Evolutionary conservation across 192 early-diverging fungal species (phyloP), one percentile per base, ranked within the genome.

Genomic region (Entophlyctis helioformis): DNA sequence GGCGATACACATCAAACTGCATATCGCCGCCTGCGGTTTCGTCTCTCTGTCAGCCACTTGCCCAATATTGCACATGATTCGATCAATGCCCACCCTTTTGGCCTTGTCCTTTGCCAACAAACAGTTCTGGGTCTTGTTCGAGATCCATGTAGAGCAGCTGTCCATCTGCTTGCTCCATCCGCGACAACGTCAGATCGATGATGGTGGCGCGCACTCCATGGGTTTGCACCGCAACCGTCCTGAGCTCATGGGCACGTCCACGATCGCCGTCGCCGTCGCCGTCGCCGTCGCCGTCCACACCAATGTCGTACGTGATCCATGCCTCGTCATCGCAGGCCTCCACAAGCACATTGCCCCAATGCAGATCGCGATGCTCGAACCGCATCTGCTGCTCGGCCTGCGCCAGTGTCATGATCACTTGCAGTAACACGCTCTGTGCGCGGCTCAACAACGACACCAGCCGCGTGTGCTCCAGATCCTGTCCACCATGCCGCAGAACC

Each of bases 401-500:
- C 16, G 56, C 62, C 1, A 73, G 48, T 15, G 81, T 60, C 45
- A 75, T 38, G 0, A 67, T 62, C 7, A 87, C 52, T 44, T 93
- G 89, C 22, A 70, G 48, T 36, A 89, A 57, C 15, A 86, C 62
- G 32, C n/a, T n/a, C n/a, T n/a, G n/a, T n/a, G n/a, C n/a, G n/a
- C n/a, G n/a, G n/a, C n/a, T n/a, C n/a, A n/a, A n/a, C n/a, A n/a
- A n/a, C n/a, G n/a, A n/a, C n/a, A n/a, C n/a, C n/a, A n/a, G n/a
- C n/a, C n/a, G 44, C 20, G 51, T 56, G 22, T 80, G 62, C 50
- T 82, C 83, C 23, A 93, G 64, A 36, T 84, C 81, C 35, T 71
- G 59, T 8, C 89, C 89, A 6, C 77, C 85, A 62, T 87, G 66
- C 12, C 72, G 76, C 23, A 89, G 57, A 4, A 85, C 57, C 44